Percentiles rank a stretch among this genome's conserved stretches.
Conservation (phyloP, 306 rosid species). For the Arachis stenosperma region DNA sequence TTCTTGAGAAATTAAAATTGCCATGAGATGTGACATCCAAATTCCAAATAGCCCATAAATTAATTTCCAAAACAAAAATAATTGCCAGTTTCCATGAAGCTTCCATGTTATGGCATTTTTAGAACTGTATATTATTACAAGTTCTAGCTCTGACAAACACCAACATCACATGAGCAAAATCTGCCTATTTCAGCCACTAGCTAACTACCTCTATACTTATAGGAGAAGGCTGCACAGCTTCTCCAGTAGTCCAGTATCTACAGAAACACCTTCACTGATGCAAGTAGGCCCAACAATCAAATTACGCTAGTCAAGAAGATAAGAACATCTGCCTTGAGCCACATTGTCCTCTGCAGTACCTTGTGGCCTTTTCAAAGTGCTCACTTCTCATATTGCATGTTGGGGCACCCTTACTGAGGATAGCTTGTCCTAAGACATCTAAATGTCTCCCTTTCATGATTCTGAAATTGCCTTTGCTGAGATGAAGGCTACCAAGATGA, state of each 20-base stretch:
- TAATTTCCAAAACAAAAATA: constrained; percentile 83
- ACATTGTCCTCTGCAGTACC: too few species aligned
- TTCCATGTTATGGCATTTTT: constrained; percentile 34
- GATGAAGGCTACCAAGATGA: too few species aligned
- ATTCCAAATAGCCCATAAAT: constrained; percentile 84
- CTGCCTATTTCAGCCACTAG: constrained; percentile 62
- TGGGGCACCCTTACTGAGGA: too few species aligned
- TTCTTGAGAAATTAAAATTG: constrained; percentile 79
- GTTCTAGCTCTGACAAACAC: constrained; percentile 90
- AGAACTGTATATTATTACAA: constrained; percentile 81
- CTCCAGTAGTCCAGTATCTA: constrained; percentile 79
- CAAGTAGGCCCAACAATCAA: constrained; percentile 77
- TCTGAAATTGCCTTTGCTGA: too few species aligned
- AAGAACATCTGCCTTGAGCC: too few species aligned
- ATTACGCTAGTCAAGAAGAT: constrained; percentile 42
- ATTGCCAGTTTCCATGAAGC: constrained; percentile 80
- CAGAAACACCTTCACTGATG: constrained; percentile 85
- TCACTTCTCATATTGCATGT: too few species aligned
- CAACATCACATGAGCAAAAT: constrained; percentile 63
- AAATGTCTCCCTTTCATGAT: too few species aligned
- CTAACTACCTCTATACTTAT: too few species aligned
- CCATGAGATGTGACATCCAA: constrained; percentile 59
- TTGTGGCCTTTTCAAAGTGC: too few species aligned
- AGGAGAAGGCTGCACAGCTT: constrained; percentile 42
- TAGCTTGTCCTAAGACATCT: too few species aligned